Evolutionary conservation across 176 grass and related monocot genomes (phyloP), one percentile per base, ranked within the genome.

Genomic region (Musa itinerans): DNA sequence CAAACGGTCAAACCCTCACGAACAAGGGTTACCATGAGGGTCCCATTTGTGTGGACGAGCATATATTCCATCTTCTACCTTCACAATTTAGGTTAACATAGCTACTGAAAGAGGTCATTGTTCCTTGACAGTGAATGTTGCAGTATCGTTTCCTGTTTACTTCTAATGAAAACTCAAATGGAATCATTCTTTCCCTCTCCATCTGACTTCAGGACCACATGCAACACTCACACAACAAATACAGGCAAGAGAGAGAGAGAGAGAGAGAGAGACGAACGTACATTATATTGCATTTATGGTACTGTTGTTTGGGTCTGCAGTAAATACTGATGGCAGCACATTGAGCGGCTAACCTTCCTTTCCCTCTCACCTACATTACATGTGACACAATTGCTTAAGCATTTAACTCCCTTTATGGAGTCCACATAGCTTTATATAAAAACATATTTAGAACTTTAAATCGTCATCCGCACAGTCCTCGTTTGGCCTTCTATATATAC

Each of bases 271-370:
- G 6, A 9, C 11, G 21, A 11, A 70, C 52, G 68, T 51, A n/a
- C 68, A 70, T 51, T 50, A 9, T 12, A 27, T 70, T 70, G 68
- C 34, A 70, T 52, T 70, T 70, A 70, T 70, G 43, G 48, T 22
- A 8, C 43, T 70, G 68, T 70, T 51, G 68, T 70, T 21, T 19
- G 29, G 67, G 14, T 9, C 48, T 51, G 68, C 67, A 70, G 68
- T 52, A 70, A 70, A 70, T 70, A 50, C 43, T 51, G 11, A 20
- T 70, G 48, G 14, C 34, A 50, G 2, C 20, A 17, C 43, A 50
- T 50, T 29, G 17, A 3, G 24, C 63, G 27, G 21, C 23, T 14
- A 21, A 34, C 66, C 34, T 50, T 43, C 34, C 34, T 19, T 19
- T 11, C 5, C 34, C 24, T 10, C 17, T 50, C 68, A 50, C 48